These are phyloP conservation scores for Blastobotrys elegans DNA, from an alignment of 1,139 yeast species.

Conservation along the genomic window DNA sequence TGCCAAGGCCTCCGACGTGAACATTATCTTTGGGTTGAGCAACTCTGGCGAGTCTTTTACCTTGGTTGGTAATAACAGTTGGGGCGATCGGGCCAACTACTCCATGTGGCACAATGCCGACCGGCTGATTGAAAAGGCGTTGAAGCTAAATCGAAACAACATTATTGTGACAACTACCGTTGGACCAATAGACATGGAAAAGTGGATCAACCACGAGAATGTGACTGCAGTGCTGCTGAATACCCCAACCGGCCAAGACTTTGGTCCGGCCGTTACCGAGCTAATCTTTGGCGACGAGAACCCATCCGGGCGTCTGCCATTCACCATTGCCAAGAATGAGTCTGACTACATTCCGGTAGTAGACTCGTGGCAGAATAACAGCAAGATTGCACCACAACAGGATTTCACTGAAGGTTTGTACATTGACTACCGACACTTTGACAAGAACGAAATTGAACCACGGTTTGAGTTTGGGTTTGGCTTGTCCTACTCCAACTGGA, in stretches of 20 bases:
- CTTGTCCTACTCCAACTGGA: constrained; percentile 44
- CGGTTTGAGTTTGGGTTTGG: constrained; percentile 62
- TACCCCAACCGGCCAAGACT: constrained; percentile 56
- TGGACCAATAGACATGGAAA: constrained; percentile 56
- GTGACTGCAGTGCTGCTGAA: constrained; percentile 53
- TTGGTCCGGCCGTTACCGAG: constrained; percentile 45
- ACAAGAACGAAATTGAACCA: constrained; percentile 51
- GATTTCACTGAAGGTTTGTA: constrained; percentile 25
- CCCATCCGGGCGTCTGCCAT: constrained; percentile 61
- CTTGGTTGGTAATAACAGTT: constrained; percentile 26
- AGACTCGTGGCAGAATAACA: constrained; percentile 44
- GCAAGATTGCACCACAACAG: constrained; percentile 48
- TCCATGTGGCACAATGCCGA: constrained; percentile 61
- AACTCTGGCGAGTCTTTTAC: constrained; percentile 53
- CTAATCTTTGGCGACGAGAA: constrained; percentile 53
- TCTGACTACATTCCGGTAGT: constrained; percentile 52
- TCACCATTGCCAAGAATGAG: constrained; percentile 55
- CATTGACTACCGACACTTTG: constrained; percentile 52
- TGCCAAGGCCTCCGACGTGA: constrained; percentile 18
- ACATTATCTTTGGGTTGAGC: constrained; percentile 28
- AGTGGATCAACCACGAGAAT: constrained; percentile 54
- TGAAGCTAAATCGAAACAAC: constrained; percentile 44
- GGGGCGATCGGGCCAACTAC: constrained; percentile 54
- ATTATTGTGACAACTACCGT: constrained; percentile 54
- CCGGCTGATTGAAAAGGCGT: constrained; percentile 45